phyloP scores from a whole-genome alignment of 2,329 filamentous ascomycete species.

The Aureobasidium sp. region DNA sequence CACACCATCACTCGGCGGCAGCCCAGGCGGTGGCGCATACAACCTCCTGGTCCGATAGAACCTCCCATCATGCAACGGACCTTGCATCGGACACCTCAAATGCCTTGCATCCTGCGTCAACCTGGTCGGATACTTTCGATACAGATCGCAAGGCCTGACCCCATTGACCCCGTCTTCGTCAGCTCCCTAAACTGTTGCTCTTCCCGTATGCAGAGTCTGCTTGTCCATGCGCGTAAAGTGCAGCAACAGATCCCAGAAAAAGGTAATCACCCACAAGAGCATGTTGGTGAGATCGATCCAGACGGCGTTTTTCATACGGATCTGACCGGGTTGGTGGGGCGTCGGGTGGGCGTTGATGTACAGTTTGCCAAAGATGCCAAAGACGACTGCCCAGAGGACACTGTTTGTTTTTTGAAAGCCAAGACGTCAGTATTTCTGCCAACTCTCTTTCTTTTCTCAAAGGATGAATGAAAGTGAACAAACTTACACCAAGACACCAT shows the following conservation, averaged over 20 bases:
- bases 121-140: background rate
- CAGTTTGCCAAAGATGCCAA: conserved; percentile 76
- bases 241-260: conserved; percentile 48
- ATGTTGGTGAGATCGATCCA: conserved; percentile 58
- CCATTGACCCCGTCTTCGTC: background rate
- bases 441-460: no score
- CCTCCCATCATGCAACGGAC: background rate
- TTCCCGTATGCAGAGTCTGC: conserved; percentile 45
- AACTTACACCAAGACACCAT: conserved; percentile 56
- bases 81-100: background rate
- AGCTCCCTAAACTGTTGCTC: background rate
- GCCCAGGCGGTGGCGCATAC: no score
- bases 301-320: conserved; percentile 77
- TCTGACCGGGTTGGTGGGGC: conserved; percentile 49
- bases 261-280: conserved; percentile 66
- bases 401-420: no score
- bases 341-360: conserved; percentile 62
- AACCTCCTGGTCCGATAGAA: background rate
- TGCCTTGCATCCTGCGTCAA: background rate
- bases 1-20: background rate
- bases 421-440: conserved; percentile 8
- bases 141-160: background rate
- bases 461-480: background rate
- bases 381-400: conserved; percentile 72
- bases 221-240: conserved; percentile 53